Base-by-base conservation (phyloP, 306 rosid genomes). In the Vicia faba region DNA sequence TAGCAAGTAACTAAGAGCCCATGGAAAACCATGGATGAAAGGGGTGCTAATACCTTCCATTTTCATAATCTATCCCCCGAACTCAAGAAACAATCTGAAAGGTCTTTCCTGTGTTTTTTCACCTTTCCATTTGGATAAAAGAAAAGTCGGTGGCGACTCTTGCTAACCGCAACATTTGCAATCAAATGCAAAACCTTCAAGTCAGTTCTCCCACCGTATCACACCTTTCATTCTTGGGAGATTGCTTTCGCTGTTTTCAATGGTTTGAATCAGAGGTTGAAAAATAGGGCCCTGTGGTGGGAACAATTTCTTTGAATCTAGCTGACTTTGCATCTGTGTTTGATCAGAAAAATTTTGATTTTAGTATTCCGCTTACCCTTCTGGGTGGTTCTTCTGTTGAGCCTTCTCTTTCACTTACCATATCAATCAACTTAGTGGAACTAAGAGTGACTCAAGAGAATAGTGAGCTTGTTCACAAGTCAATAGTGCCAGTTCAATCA, bases 211-310 rank as follows among this genome's bases (percentile, higher is more conserved):
- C n/a, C n/a, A n/a, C n/a, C n/a, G n/a, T n/a, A n/a, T n/a, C n/a
- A n/a, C n/a, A n/a, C 74, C 70, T 95, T 95, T 84, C 97, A 77
- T 49, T 96, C 99, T 0, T 95, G 99, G 99, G 99, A 95, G 83
- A 88, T 95, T 82, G 89, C 82, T 71, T 88, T 95, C 78, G 78
- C 95, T 28, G 86, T 91, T 70, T 86, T 86, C 77, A 85, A 91
- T 62, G 95, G 91, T 19, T 78, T 84, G 69, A 88, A 88, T 80
- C 95, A 80, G 68, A 89, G 91, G 72, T 64, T 87, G 11, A 95
- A 91, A 69, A 78, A 57, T 70, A 93, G 86, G 82, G 87, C 63
- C 83, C 83, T 46, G 84, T 84, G 53, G 75, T 88, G 13, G 99
- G 99, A 58, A 82, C 83, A 3, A 91, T 88, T 11, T 81, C 91